Evolutionary conservation across 345 rosid genomes (phyloP).

Genomic region (Arabidopsis suecica): DNA sequence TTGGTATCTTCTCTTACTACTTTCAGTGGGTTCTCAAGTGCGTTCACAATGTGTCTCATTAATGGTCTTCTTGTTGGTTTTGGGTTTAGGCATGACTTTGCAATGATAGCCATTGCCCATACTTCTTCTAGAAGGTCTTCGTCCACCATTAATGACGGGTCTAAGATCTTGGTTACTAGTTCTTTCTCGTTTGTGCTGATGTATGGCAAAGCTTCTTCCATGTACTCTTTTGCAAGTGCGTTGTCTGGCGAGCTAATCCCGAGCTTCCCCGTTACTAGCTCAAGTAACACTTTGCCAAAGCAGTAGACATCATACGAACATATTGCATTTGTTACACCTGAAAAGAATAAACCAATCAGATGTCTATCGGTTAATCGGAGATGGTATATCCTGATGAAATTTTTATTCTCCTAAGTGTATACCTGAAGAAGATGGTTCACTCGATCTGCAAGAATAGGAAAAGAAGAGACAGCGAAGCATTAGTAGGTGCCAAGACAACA

Average conservation of each 20-base stretch:
- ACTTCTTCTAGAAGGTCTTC: constrained; percentile 97
- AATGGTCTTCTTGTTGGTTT: constrained; percentile 90
- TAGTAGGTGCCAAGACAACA: constrained; percentile 24
- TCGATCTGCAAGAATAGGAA: constrained; percentile 64
- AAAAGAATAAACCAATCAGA: constrained; percentile 11
- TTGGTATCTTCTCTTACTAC: constrained; percentile 83
- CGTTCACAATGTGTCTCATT: constrained; percentile 92
- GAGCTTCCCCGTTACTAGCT: constrained; percentile 94
- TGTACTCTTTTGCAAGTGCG: constrained; percentile 62
- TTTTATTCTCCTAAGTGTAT: constrained; percentile 34
- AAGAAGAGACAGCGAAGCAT: constrained; percentile 37
- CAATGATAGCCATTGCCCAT: constrained; percentile 98
- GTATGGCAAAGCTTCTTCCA: constrained; percentile 75
- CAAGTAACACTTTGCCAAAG: constrained; percentile 94
- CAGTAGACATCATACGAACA: constrained; percentile 91
- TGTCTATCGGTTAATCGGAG: neutral
- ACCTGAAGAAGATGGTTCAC: constrained; percentile 83
- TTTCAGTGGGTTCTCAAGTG: constrained; percentile 88
- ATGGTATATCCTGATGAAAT: neutral
- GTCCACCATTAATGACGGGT: constrained; percentile 85
- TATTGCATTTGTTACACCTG: constrained; percentile 65
- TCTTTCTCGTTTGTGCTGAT: constrained; percentile 92
- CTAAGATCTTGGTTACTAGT: constrained; percentile 84
- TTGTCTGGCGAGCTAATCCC: constrained; percentile 80
- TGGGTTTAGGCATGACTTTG: constrained; percentile 93